Conservation (phyloP, 1,284 basidiomycete genomes). For the Pseudozyma tsukubaensis region DNA sequence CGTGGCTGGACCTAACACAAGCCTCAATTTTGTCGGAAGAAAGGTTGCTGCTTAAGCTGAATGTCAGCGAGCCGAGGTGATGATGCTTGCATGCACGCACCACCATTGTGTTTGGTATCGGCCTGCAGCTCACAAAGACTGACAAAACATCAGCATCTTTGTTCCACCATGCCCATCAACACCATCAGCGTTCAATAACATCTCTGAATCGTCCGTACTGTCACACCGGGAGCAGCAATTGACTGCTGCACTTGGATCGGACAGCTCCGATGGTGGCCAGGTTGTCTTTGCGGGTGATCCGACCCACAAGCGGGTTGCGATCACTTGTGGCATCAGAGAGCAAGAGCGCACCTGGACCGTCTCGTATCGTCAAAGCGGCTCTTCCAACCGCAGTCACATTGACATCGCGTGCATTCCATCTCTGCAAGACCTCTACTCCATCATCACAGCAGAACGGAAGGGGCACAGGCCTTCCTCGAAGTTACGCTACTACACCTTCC, state of each 20-base stretch:
- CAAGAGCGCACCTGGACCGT: conserved; percentile 1
- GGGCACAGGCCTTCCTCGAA: background rate
- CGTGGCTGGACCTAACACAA: too few species aligned
- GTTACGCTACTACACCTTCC: conserved; percentile 35
- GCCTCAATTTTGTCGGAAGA: too few species aligned
- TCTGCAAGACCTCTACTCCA: background rate
- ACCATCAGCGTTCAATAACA: background rate
- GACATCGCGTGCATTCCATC: background rate
- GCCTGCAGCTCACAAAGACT: too few species aligned
- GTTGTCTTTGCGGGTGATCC: conserved; percentile 17
- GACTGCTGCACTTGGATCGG: background rate
- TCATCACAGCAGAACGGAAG: background rate
- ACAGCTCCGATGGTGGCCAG: conserved; percentile 2
- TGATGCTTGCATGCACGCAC: background rate
- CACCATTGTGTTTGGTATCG: background rate
- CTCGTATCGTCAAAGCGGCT: background rate
- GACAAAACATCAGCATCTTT: too few species aligned
- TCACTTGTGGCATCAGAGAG: background rate
- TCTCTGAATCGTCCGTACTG: background rate
- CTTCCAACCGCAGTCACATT: background rate
- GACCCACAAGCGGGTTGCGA: conserved; percentile 6
- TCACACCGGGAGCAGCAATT: background rate
- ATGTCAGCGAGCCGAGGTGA: too few species aligned
- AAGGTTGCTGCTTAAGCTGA: too few species aligned
- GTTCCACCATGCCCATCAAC: background rate